A percentile compares a stretch with the other conserved stretches of the same genome.
Evolutionary conservation across 1,139 yeast genomes (phyloP).

Genomic region (Kodamaea alishanica): DNA sequence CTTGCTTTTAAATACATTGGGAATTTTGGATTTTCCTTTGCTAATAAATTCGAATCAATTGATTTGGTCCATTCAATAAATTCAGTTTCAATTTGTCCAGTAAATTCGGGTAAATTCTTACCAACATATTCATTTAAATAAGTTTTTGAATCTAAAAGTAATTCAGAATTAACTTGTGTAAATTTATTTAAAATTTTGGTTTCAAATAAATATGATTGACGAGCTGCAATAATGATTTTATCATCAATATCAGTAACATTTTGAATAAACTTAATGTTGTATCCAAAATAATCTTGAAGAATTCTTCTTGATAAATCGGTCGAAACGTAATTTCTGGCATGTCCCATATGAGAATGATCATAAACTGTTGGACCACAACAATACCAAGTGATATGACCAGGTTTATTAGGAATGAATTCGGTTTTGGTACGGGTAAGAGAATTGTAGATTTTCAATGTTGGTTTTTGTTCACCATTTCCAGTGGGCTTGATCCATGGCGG

Average conservation of each 20-base stretch:
- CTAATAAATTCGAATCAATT: constrained; percentile 48
- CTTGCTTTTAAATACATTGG: constrained; percentile 81
- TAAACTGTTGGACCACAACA: constrained; percentile 99
- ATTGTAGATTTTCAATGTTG: constrained; percentile 52
- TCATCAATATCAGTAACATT: constrained; percentile 98
- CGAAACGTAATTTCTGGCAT: constrained; percentile 94
- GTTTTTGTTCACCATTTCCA: constrained; percentile 11
- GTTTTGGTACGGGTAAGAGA: constrained; percentile 80
- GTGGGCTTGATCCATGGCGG: constrained; percentile 40
- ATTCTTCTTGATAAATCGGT: constrained; percentile 90
- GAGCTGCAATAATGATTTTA: constrained; percentile 89
- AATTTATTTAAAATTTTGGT: constrained; percentile 41
- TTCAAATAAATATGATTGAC: constrained; percentile 80
- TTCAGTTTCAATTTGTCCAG: constrained; percentile 25
- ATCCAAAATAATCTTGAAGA: constrained; percentile 85
- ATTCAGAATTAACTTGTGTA: constrained; percentile 30
- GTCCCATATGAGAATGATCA: constrained; percentile 98
- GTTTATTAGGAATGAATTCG: constrained; percentile 62
- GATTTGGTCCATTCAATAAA: constrained; percentile 51
- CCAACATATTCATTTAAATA: constrained; percentile 49
- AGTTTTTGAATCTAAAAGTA: constrained; percentile 35
- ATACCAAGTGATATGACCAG: constrained; percentile 82
- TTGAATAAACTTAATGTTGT: constrained; percentile 81
- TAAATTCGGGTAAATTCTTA: constrained; percentile 55
- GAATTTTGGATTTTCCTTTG: constrained; percentile 67